Evolutionary conservation across 2,329 filamentous ascomycete species (phyloP).

Genomic region (Trichoderma sp.): DNA sequence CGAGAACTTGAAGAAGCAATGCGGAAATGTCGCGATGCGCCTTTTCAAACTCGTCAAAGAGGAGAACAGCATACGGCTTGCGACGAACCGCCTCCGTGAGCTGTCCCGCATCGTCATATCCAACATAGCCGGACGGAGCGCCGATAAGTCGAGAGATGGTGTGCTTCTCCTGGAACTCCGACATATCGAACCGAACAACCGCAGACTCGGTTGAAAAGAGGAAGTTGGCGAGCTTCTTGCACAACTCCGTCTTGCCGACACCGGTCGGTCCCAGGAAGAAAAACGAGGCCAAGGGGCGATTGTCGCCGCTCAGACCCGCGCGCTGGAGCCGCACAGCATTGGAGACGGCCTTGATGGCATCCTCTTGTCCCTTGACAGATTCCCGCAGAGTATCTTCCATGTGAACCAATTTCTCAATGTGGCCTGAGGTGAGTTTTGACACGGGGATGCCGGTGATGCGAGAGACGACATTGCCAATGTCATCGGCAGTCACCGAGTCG

Average conservation of each 20-base stretch:
- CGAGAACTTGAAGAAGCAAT: constrained; percentile 87
- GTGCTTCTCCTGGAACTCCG: constrained; percentile 96
- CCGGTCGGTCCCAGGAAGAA: constrained; percentile 98
- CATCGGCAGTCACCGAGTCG: constrained; percentile 91
- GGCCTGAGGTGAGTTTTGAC: constrained; percentile 86
- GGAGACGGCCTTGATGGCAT: constrained; percentile 86
- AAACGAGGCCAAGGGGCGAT: constrained; percentile 88
- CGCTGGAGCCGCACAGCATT: constrained; percentile 93
- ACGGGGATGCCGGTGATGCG: constrained; percentile 91
- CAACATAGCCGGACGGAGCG: constrained; percentile 90
- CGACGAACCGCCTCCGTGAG: constrained; percentile 91
- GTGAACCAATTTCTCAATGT: constrained; percentile 90
- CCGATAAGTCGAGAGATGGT: constrained; percentile 92
- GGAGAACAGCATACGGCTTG: constrained; percentile 90
- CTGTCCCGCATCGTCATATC: constrained; percentile 95
- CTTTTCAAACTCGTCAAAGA: constrained; percentile 98
- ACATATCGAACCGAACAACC: constrained; percentile 95
- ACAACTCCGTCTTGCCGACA: constrained; percentile 95
- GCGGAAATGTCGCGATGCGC: constrained; percentile 94
- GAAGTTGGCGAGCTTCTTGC: constrained; percentile 92
- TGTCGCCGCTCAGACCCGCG: constrained; percentile 87
- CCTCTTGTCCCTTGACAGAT: constrained; percentile 88
- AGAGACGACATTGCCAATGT: constrained; percentile 90
- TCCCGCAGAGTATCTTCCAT: constrained; percentile 90
- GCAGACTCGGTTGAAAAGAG: constrained; percentile 90